phyloP scores from a whole-genome alignment of 2,329 filamentous ascomycete species.

The Chrysoporthe austroafricana region DNA sequence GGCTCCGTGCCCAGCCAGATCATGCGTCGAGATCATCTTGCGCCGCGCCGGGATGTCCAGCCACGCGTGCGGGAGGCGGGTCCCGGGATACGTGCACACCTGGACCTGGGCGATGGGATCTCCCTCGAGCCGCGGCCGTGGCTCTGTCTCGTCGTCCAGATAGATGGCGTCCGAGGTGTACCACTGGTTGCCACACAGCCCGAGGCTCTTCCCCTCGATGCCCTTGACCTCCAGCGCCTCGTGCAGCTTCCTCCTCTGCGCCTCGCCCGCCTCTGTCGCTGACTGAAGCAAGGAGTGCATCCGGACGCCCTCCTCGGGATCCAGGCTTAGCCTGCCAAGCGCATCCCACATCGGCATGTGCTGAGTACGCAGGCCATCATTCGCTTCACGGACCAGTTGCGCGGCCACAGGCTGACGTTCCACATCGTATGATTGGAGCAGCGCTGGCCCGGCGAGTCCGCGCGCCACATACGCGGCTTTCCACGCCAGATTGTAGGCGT shows the following conservation, averaged over 20 bases:
- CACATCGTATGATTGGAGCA: constrained; percentile 43
- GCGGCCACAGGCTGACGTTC: constrained; percentile 49
- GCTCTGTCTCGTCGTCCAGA: constrained; percentile 33
- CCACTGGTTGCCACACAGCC: constrained; percentile 58
- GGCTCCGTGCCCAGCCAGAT: constrained; percentile 53
- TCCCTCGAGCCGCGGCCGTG: constrained; percentile 28
- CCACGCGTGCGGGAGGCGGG: constrained; percentile 59
- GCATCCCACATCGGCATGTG: constrained; percentile 44
- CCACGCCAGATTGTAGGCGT: constrained; percentile 53
- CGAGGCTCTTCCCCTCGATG: constrained; percentile 54
- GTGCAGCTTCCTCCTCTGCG: constrained; percentile 42
- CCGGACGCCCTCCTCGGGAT: constrained; percentile 37
- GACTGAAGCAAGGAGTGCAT: constrained; percentile 41
- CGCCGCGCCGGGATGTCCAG: constrained; percentile 44
- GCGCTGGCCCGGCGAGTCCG: constrained; percentile 37
- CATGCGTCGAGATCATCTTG: constrained; percentile 50
- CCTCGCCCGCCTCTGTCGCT: constrained; percentile 40
- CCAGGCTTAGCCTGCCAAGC: constrained; percentile 36
- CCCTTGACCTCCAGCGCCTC: constrained; percentile 42
- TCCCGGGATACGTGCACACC: constrained; percentile 55
- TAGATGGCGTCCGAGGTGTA: constrained; percentile 49
- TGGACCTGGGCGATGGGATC: constrained; percentile 44
- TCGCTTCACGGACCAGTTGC: constrained; percentile 40
- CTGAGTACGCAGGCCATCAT: constrained; percentile 36
- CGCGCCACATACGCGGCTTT: constrained; percentile 48